These are phyloP conservation scores for Oidiodendron maius DNA, from an alignment of 495 filamentous ascomycete species.

Conservation along the genomic window DNA sequence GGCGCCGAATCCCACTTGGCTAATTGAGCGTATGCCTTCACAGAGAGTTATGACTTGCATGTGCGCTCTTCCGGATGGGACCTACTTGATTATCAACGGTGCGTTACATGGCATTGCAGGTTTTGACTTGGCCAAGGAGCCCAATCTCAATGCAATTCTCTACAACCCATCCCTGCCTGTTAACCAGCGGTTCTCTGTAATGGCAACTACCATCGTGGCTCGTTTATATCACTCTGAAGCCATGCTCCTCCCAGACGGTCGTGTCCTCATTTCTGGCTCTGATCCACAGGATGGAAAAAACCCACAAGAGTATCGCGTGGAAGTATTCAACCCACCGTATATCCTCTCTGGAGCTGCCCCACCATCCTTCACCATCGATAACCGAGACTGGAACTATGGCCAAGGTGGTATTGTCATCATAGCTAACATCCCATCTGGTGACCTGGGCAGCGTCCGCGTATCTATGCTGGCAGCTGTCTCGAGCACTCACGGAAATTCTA, in stretches of 20 bases:
- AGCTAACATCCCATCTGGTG: slow-evolving; percentile 23
- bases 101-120: slow-evolving; percentile 55
- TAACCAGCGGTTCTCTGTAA: slow-evolving; percentile 51
- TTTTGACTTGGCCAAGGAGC: slow-evolving; percentile 49
- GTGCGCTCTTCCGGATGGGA: slow-evolving; percentile 61
- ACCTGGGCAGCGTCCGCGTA: slow-evolving; percentile 35
- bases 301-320: slow-evolving; percentile 59
- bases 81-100: slow-evolving; percentile 59
- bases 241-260: slow-evolving; percentile 60
- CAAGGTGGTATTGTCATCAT: slow-evolving; percentile 31
- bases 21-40: slow-evolving; percentile 61
- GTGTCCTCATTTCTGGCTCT: slow-evolving; percentile 59
- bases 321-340: slow-evolving; percentile 61
- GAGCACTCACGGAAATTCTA: slow-evolving; percentile 58
- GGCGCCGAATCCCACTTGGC: slow-evolving; percentile 45
- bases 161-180: slow-evolving; percentile 55
- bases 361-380: slow-evolving; percentile 39
- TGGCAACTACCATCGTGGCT: slow-evolving; percentile 58
- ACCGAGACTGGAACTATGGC: slow-evolving; percentile 46
- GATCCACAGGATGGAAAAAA: slow-evolving; percentile 43
- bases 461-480: slow-evolving; percentile 52
- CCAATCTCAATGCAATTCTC: slow-evolving; percentile 57
- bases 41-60: slow-evolving; percentile 61
- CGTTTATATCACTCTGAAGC: slow-evolving; percentile 63
- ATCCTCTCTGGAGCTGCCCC: slow-evolving; percentile 41